phyloP scores from a whole-genome alignment of 345 rosid genomes.

The Fremontodendron californicum region DNA sequence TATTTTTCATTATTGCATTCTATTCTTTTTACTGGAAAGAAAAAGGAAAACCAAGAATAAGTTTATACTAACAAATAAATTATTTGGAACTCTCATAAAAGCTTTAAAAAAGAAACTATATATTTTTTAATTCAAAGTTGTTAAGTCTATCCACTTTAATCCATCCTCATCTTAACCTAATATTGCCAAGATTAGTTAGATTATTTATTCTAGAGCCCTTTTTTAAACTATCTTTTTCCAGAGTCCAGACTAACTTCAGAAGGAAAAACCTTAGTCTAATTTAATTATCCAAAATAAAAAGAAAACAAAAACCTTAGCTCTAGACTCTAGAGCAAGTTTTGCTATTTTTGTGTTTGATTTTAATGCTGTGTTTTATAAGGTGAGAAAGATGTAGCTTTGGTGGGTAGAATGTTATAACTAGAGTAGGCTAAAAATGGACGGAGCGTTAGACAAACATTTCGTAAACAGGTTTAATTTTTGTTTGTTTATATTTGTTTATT shows the following conservation, averaged over 20 bases:
- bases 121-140: background rate
- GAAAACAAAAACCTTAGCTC: too few species aligned
- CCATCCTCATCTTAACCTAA: background rate
- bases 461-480: too few species aligned
- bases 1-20: too few species aligned
- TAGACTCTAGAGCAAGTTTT: background rate
- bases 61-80: too few species aligned
- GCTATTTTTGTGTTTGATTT: background rate
- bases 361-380: background rate
- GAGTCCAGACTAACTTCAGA: background rate
- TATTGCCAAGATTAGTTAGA: background rate
- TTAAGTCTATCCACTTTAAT: background rate
- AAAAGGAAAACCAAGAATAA: too few species aligned
- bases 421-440: too few species aligned
- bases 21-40: too few species aligned
- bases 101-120: background rate
- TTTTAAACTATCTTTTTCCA: background rate
- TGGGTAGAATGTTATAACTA: constrained; percentile 6
- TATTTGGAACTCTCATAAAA: background rate
- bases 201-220: background rate
- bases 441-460: too few species aligned
- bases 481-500: too few species aligned
- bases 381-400: background rate
- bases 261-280: background rate
- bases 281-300: too few species aligned